These are phyloP conservation scores for Colletotrichum magnum DNA, from an alignment of 2,329 filamentous ascomycete species.

Conservation along the genomic window DNA sequence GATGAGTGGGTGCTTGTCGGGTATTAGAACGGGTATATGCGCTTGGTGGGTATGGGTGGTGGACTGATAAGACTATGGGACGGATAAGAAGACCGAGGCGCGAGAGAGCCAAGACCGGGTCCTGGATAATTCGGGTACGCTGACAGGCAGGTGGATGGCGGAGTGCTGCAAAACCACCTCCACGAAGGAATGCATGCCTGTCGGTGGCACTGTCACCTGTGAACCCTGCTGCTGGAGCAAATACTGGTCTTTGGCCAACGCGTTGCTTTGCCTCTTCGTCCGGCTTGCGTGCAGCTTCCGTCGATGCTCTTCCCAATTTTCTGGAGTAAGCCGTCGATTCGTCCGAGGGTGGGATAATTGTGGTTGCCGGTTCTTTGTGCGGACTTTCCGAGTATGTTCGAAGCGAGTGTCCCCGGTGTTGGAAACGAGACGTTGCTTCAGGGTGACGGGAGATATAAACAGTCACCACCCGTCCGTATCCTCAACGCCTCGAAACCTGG, in stretches of 20 bases:
- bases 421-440: neutral
- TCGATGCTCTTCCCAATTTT: neutral
- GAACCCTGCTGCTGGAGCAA: neutral
- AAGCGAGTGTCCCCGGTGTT: neutral
- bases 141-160: conserved; percentile 9
- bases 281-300: neutral
- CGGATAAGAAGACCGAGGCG: conserved; percentile 34
- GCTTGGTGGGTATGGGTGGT: conserved; percentile 10
- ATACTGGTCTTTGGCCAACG: no score
- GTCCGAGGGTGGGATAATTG: neutral
- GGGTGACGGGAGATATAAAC: neutral
- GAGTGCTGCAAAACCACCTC: conserved; percentile 2
- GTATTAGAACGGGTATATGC: conserved; percentile 38
- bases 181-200: conserved; percentile 3
- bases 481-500: conserved; percentile 12
- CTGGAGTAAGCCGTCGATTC: no score
- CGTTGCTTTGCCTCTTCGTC: neutral
- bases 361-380: neutral
- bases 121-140: conserved; percentile 16
- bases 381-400: neutral
- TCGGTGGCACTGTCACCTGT: neutral
- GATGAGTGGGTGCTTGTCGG: conserved; percentile 28
- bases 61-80: conserved; percentile 33
- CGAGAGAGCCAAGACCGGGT: conserved; percentile 20
- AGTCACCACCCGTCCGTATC: conserved; percentile 1